These are phyloP conservation scores for Alternaria novae-zelandiae DNA, from an alignment of 2,329 filamentous ascomycete genomes.

Conservation along the genomic window DNA sequence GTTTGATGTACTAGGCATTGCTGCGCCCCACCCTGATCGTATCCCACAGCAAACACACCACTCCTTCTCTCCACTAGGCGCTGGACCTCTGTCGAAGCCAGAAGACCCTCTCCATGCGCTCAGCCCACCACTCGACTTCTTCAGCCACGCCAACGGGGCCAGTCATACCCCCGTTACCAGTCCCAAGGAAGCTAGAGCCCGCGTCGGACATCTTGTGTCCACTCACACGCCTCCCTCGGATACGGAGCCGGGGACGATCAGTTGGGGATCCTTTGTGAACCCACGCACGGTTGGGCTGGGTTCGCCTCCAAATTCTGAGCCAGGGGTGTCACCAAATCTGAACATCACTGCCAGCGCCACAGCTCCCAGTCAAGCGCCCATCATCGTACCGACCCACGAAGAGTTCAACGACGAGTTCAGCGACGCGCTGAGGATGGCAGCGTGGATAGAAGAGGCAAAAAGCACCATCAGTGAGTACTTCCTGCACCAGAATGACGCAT, in stretches of 20 bases:
- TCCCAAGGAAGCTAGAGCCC: constrained; percentile 30
- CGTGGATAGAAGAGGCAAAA: constrained; percentile 42
- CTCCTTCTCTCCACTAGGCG: constrained; percentile 42
- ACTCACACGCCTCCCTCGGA: constrained; percentile 56
- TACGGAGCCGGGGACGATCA: constrained; percentile 50
- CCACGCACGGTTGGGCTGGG: constrained; percentile 46
- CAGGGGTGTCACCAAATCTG: constrained; percentile 40
- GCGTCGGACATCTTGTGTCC: constrained; percentile 46
- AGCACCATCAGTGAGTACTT: constrained; percentile 41
- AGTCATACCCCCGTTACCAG: constrained; percentile 20
- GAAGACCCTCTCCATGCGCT: constrained; percentile 50
- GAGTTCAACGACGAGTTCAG: constrained; percentile 17
- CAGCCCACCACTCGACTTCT: constrained; percentile 39
- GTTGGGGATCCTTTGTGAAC: constrained; percentile 49
- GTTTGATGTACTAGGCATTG: constrained; percentile 60
- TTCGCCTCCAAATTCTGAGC: constrained; percentile 50
- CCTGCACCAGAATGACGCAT: neutral
- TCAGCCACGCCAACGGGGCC: constrained; percentile 24
- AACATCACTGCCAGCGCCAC: constrained; percentile 25
- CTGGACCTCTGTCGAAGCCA: constrained; percentile 48
- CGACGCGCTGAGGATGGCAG: constrained; percentile 32
- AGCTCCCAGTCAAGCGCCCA: constrained; percentile 30
- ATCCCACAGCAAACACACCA: constrained; percentile 32
- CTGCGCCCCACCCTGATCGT: constrained; percentile 54
- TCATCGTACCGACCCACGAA: constrained; percentile 32